A percentile compares a stretch with the other conserved stretches of the same genome.
Conservation (phyloP, 1,284 basidiomycete species). For the Laetiporus sulphureus region DNA sequence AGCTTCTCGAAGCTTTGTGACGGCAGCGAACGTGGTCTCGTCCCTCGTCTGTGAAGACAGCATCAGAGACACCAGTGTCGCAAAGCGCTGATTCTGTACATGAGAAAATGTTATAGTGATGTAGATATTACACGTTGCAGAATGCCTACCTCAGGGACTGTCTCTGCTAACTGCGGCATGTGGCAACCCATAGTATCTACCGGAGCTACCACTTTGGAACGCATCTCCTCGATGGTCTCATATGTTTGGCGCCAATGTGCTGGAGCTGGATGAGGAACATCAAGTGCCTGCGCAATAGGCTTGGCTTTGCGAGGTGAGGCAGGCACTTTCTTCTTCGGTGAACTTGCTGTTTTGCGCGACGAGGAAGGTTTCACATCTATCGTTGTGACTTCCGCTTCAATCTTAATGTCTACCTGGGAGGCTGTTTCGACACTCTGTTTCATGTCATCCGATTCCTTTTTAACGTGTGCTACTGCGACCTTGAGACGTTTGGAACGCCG, state of each 20-base stretch:
- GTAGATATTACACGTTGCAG: no score
- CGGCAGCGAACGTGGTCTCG: constrained; percentile 81
- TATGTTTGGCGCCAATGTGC: constrained; percentile 72
- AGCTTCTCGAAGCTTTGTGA: constrained; percentile 66
- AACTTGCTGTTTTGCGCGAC: constrained; percentile 4
- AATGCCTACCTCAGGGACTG: constrained; percentile 54
- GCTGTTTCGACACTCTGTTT: no score
- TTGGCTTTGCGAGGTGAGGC: constrained; percentile 37
- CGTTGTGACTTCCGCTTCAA: no score
- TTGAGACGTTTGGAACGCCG: constrained; percentile 2
- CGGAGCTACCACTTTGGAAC: constrained; percentile 67
- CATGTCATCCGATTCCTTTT: constrained; percentile 4
- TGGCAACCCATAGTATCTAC: constrained; percentile 93
- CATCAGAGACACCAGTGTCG: constrained; percentile 91
- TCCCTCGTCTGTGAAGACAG: constrained; percentile 95
- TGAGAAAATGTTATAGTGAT: no score
- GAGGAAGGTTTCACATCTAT: no score
- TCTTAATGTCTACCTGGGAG: no score
- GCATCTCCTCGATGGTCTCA: constrained; percentile 72
- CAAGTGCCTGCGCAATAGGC: constrained; percentile 48
- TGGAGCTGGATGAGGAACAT: constrained; percentile 70
- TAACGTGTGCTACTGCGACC: background rate
- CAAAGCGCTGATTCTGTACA: constrained; percentile 72
- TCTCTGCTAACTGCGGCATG: constrained; percentile 54
- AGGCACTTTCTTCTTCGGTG: constrained; percentile 1